Conservation (phyloP, 75 land plant genomes). For the Selaginella tamariscina region DNA sequence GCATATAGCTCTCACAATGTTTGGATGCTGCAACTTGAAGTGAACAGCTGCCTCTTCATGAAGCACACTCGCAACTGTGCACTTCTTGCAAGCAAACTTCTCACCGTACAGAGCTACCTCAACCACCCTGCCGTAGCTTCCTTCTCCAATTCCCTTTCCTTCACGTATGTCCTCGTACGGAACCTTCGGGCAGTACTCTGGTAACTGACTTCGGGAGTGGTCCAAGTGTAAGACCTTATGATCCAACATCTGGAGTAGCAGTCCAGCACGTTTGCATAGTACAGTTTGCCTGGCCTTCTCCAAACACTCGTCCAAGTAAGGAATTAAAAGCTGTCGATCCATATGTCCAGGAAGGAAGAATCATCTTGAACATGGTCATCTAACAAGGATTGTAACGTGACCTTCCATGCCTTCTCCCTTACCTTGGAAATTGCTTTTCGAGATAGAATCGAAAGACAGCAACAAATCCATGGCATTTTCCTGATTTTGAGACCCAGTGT, state of each 20-base stretch:
- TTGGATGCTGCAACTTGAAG: background rate
- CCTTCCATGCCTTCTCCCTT: background rate
- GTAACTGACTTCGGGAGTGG: background rate
- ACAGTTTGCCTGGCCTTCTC: background rate
- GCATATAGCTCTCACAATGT: background rate
- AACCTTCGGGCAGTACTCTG: background rate
- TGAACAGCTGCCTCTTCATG: background rate
- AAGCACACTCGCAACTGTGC: background rate
- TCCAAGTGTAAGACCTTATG: background rate
- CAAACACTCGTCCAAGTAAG: background rate
- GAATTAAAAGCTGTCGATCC: background rate
- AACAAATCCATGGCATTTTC: background rate
- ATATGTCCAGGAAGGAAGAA: background rate
- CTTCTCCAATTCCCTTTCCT: background rate
- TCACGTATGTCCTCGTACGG: background rate
- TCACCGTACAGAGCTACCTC: background rate
- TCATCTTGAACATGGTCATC: background rate
- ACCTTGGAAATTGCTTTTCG: background rate
- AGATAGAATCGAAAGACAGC: background rate
- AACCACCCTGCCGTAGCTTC: background rate
- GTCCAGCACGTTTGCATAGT: background rate
- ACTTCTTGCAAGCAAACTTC: conserved; percentile 2
- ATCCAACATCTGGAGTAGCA: background rate
- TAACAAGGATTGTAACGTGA: background rate
- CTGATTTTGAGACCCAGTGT: background rate